Evolutionary conservation across 225 moss, liverwort and hornwort genomes (phyloP), one percentile per base, ranked within the genome.

Genomic region (Anthoceros angustus): DNA sequence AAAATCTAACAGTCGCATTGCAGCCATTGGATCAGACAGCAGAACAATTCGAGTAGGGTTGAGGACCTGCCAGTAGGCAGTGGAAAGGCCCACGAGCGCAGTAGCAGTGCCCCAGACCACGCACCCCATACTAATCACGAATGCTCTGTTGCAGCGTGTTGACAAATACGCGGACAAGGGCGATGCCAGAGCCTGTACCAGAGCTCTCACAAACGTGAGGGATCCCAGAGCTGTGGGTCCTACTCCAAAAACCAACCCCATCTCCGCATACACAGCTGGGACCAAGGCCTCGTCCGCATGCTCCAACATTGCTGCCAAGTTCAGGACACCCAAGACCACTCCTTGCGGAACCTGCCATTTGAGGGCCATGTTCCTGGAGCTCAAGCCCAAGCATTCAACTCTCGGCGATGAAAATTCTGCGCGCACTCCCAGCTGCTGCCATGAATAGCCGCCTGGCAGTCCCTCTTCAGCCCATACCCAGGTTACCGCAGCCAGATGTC

Each of bases 11-110:
- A 40, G 4, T 38, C 26, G 43, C 32, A 39, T 8, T 10, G 12
- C 7, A 15, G 14, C 43, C 49, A 16, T 25, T 6, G 40, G 5
- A 24, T 18, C 41, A n/a, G 42, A 14, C 46, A 66, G 66, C 66
- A 5, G 43, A 43, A 8, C 12, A 12, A 11, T 12, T 41, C 14
- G 42, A 24, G 24, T 39, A 43, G 24, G 43, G 24, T 48, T 49
- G 62, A 41, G 71, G 64, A 84, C 86, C 86, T 87, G 84, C 87
- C 87, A 87, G 67, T 76, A 87, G 42, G 80, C 50, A 43, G 82
- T 80, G 67, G 82, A 84, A 21, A 74, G 9, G 21, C 84, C 87
- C 41, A 84, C 76, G 43, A 74, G 71, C 6, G 79, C 87, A n/a
- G 84, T 87, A 61, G 87, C 82, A 40, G 82, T 23, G 40, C 74